Percentiles rank a stretch among this genome's conserved stretches.
These are phyloP conservation scores for Nicotiana paniculata DNA, from an alignment of 257 asterid species.

Conservation along the genomic window DNA sequence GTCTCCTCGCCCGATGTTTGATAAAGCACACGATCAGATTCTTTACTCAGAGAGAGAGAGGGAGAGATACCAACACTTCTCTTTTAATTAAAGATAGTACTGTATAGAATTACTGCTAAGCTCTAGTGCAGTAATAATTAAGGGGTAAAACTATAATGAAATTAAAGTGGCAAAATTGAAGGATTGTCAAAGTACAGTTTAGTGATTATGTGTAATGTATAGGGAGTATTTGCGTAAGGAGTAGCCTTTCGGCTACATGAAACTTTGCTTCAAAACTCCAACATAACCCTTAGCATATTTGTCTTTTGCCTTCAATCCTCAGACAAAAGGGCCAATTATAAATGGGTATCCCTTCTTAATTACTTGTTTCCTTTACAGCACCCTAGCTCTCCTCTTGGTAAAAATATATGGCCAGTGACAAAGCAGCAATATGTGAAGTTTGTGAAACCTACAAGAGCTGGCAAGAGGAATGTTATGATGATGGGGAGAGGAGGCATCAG, in stretches of 20 bases:
- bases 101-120: no score
- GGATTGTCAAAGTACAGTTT: no score
- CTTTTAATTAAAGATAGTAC: no score
- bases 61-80: no score
- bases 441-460: conserved; percentile 11
- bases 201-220: no score
- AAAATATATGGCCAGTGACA: conserved; percentile 29
- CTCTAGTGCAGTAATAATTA: no score
- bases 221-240: neutral
- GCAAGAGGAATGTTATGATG: conserved; percentile 7
- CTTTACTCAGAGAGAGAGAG: no score
- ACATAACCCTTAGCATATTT: neutral
- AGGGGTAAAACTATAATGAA: no score
- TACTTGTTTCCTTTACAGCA: neutral
- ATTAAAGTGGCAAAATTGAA: no score
- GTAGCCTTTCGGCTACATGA: conserved; percentile 31
- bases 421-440: conserved; percentile 12
- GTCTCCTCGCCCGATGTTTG: no score
- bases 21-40: no score
- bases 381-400: neutral
- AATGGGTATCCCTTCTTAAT: no score
- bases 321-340: neutral
- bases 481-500: neutral
- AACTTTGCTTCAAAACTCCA: conserved; percentile 37
- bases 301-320: neutral